phyloP scores from a whole-genome alignment of 2,329 filamentous ascomycete genomes.

The Fusarium annulatum region DNA sequence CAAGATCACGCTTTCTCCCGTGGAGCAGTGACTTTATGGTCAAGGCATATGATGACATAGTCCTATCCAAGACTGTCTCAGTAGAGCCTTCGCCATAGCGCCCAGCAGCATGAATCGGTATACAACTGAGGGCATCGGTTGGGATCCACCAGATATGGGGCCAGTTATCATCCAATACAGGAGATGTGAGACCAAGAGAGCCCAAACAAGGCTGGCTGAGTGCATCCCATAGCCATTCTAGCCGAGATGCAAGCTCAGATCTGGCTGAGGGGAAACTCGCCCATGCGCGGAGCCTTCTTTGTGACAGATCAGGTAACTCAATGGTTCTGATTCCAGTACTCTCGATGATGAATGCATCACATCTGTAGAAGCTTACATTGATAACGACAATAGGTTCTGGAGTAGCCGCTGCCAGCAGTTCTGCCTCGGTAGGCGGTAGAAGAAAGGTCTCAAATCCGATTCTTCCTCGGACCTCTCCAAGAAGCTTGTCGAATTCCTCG shows the following conservation, averaged over 20 bases:
- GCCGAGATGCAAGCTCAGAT: background rate
- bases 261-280: background rate
- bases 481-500: background rate
- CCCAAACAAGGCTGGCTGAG: background rate
- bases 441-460: background rate
- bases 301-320: background rate
- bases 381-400: background rate
- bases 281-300: background rate
- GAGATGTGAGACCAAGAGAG: background rate
- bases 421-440: background rate
- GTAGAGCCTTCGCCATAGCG: no score
- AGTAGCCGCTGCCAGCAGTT: background rate
- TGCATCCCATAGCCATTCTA: background rate
- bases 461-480: rapidly evolving
- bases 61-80: background rate
- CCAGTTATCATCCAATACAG: background rate
- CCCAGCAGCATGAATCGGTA: background rate
- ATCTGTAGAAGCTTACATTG: background rate
- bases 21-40: background rate
- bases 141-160: background rate
- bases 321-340: background rate
- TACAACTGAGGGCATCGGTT: background rate
- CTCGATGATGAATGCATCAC: background rate
- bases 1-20: background rate
- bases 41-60: background rate